These are phyloP conservation scores for Teunomyces kruisii DNA, from an alignment of 805 yeast species.

Conservation along the genomic window DNA sequence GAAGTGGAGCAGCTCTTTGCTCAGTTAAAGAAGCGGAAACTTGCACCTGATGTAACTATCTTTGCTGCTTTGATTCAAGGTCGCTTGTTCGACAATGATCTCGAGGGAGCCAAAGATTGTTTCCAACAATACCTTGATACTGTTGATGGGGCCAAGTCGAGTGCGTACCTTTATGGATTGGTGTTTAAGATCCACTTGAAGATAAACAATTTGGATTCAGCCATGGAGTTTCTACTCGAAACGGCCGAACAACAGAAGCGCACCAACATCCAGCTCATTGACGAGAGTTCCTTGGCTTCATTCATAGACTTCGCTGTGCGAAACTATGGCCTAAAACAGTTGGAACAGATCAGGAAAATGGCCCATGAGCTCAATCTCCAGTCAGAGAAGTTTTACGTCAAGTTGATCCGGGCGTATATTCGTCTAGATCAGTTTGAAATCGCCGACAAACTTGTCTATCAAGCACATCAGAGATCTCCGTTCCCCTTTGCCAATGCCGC, in stretches of 20 bases:
- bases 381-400: constrained; percentile 25
- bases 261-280: constrained; percentile 15
- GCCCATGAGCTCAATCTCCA: constrained; percentile 18
- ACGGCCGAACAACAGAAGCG: constrained; percentile 19
- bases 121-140: constrained; percentile 20
- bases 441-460: constrained; percentile 32
- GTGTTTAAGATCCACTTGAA: constrained; percentile 27
- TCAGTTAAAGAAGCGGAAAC: constrained; percentile 45
- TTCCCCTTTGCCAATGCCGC: constrained; percentile 30
- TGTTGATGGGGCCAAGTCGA: constrained; percentile 16
- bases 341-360: constrained; percentile 15
- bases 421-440: constrained; percentile 27
- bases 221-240: constrained; percentile 24
- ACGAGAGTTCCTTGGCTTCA: constrained; percentile 13
- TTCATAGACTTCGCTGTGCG: constrained; percentile 22
- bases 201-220: constrained; percentile 24
- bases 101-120: constrained; percentile 33
- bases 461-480: constrained; percentile 29
- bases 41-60: constrained; percentile 47
- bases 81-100: constrained; percentile 36
- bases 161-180: constrained; percentile 25
- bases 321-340: constrained; percentile 19
- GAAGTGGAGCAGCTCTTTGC: constrained; percentile 51
- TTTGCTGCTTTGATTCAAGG: constrained; percentile 46
- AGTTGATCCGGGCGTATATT: constrained; percentile 29